phyloP scores from a whole-genome alignment of 2,329 filamentous ascomycete species.

The Nemania diffusa region DNA sequence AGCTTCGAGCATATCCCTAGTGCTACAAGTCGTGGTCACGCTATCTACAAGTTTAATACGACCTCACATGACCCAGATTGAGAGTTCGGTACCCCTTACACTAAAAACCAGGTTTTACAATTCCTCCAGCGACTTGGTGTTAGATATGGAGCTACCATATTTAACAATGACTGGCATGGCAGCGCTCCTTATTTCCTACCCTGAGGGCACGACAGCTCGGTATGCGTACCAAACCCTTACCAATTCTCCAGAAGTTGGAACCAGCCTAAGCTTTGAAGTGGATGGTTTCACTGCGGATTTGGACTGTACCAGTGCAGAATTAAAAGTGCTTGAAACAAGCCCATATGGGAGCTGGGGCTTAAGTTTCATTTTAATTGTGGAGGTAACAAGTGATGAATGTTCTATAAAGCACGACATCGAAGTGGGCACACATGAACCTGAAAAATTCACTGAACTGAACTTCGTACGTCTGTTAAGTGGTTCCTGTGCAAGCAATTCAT shows the following conservation, averaged over 20 bases:
- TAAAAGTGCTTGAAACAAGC: background rate
- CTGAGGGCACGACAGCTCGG: background rate
- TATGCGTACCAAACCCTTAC: background rate
- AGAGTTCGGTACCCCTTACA: background rate
- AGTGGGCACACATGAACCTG: background rate
- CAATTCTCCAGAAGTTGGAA: background rate
- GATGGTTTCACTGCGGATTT: background rate
- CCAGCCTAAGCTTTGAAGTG: background rate
- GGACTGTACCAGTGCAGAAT: background rate
- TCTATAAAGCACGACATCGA: background rate
- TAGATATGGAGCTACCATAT: background rate
- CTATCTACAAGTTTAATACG: background rate
- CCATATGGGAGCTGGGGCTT: background rate
- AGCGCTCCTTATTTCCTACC: background rate
- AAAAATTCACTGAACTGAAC: background rate
- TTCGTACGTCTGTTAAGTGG: background rate
- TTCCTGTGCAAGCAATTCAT: background rate
- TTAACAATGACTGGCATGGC: background rate
- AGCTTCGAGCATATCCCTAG: background rate
- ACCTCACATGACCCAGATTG: background rate
- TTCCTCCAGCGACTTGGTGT: background rate
- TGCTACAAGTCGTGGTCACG: background rate
- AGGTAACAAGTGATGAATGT: background rate
- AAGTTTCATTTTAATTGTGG: background rate
- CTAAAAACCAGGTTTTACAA: background rate